phyloP scores from a whole-genome alignment of 2,329 filamentous ascomycete species.

The Scedosporium aurantiacum region DNA sequence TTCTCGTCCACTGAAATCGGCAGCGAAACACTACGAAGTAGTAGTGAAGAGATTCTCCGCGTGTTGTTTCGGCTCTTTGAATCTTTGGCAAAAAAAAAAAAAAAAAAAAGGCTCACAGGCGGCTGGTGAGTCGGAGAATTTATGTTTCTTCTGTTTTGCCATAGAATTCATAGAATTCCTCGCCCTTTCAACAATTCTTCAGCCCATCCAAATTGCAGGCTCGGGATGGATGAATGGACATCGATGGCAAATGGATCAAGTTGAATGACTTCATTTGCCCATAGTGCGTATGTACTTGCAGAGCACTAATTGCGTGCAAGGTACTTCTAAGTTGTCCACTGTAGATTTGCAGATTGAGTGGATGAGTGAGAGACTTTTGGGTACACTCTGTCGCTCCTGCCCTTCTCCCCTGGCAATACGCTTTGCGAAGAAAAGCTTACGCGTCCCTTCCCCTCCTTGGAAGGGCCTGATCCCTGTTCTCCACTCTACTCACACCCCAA shows the following conservation, averaged over 20 bases:
- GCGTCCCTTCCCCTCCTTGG: slow-evolving; percentile 7
- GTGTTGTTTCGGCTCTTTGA: too few relatives aligned
- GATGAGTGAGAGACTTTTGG: neutral
- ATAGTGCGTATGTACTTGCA: neutral
- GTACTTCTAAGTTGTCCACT: neutral
- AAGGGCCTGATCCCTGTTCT: slow-evolving; percentile 1
- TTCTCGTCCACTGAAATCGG: too few relatives aligned
- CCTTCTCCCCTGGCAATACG: neutral
- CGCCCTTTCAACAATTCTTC: neutral
- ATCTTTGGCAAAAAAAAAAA: too few relatives aligned
- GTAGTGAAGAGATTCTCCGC: too few relatives aligned
- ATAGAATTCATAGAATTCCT: neutral
- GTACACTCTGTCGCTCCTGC: neutral
- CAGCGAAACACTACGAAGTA: too few relatives aligned
- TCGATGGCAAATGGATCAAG: neutral
- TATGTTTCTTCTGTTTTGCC: too few relatives aligned
- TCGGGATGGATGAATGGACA: neutral
- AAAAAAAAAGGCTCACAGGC: too few relatives aligned
- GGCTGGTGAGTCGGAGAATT: too few relatives aligned
- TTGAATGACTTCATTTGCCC: neutral
- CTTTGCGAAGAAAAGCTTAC: slow-evolving; percentile 6
- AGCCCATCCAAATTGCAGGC: neutral
- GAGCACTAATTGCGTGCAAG: neutral
- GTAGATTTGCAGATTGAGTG: neutral
- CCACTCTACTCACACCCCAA: neutral